Percentiles rank a stretch among this genome's conserved stretches.
phyloP scores from a whole-genome alignment of 179 eudicot genomes.

The Patellifolia procumbens region DNA sequence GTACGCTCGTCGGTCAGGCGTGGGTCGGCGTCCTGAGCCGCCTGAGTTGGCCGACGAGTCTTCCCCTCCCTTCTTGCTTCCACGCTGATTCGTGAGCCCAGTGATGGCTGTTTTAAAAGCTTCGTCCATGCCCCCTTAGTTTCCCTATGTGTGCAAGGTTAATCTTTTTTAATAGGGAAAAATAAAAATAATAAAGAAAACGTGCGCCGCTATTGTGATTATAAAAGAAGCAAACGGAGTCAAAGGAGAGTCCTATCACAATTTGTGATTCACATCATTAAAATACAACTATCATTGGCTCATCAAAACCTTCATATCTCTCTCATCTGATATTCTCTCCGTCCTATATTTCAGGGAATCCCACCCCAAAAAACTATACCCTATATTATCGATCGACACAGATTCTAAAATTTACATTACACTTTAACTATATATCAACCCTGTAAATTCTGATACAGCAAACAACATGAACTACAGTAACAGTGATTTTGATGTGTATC shows the following conservation, averaged over 20 bases:
- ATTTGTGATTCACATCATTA: too few relatives aligned
- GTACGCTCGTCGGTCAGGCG: too few relatives aligned
- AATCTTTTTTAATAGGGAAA: too few relatives aligned
- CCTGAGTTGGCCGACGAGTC: too few relatives aligned
- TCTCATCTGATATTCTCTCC: neutral
- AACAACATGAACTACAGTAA: neutral
- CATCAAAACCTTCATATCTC: too few relatives aligned
- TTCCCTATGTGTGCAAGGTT: too few relatives aligned
- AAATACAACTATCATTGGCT: neutral
- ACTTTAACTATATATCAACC: neutral
- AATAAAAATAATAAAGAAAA: neutral
- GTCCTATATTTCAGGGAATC: neutral
- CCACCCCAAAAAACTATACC: neutral
- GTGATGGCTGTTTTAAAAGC: too few relatives aligned
- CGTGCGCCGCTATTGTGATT: slow-evolving; percentile 17
- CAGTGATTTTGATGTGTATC: slow-evolving; percentile 3
- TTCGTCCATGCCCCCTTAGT: too few relatives aligned
- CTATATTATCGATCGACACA: too few relatives aligned
- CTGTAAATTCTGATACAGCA: neutral
- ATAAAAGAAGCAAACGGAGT: slow-evolving; percentile 17
- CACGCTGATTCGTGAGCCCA: too few relatives aligned
- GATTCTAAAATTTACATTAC: neutral
- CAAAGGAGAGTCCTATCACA: neutral
- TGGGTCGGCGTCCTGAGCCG: too few relatives aligned
- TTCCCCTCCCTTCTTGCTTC: too few relatives aligned